phyloP scores from a whole-genome alignment of 768 basidiomycete species.

The Coprinopsis marcescibilis region DNA sequence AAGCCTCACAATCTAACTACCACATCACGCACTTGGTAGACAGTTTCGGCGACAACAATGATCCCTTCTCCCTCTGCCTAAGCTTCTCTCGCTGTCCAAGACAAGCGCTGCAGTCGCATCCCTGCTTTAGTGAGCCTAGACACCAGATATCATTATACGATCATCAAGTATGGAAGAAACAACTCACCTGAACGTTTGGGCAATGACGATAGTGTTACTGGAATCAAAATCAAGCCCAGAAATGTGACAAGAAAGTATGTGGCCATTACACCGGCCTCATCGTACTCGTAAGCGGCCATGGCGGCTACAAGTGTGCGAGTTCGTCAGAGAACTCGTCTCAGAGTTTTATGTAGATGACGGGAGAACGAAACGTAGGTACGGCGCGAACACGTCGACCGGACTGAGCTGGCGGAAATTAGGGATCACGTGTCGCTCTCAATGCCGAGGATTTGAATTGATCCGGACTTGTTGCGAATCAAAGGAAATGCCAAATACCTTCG shows the following conservation, averaged over 20 bases:
- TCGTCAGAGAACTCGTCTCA: not conserved
- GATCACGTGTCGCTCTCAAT: no score
- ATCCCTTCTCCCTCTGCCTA: constrained; percentile 34
- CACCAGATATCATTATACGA: constrained; percentile 4
- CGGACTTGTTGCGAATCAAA: no score
- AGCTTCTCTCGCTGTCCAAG: constrained; percentile 45
- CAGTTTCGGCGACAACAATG: constrained; percentile 42
- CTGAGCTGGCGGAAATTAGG: no score
- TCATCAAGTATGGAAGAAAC: not conserved
- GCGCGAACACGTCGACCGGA: no score
- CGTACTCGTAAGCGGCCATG: constrained; percentile 83
- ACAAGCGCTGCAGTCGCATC: constrained; percentile 63
- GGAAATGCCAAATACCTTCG: no score
- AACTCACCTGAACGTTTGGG: constrained; percentile 40
- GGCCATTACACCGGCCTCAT: constrained; percentile 82
- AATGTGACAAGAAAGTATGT: constrained; percentile 90
- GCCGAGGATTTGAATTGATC: no score
- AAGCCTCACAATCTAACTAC: not conserved
- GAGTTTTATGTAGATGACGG: not conserved
- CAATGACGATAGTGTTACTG: constrained; percentile 57
- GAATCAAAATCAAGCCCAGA: constrained; percentile 77
- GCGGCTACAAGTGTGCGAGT: constrained; percentile 14
- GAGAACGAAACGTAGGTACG: not conserved
- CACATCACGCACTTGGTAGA: constrained; percentile 42
- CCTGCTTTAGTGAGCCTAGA: constrained; percentile 27